Base-by-base conservation (phyloP, 352 stramenopile species). In the Peronosclerospora sorghi region DNA sequence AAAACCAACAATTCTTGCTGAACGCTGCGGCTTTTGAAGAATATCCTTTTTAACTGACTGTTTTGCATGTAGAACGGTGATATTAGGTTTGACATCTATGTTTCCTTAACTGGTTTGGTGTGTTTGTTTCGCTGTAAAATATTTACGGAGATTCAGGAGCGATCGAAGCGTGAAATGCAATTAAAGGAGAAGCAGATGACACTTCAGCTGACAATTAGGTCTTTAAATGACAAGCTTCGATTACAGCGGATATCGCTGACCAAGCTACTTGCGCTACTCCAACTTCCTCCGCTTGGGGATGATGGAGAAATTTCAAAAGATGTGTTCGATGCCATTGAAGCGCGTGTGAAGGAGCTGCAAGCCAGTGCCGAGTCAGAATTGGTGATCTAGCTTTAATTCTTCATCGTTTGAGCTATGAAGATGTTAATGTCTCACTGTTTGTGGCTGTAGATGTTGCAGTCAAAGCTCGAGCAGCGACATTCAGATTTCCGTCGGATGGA, bases 21-120 rank as follows among this genome's bases (percentile, higher is more conserved):
- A 86, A 87, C 30, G 77, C 75, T 8, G 76, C 73, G 4, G 73
- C 77, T 30, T 83, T 90, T 41, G 77, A 90, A 87, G 73, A 89
- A 85, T 84, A 85, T 87, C 73, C 68, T 82, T 73, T 64, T 40
- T 35, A 56, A 54, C 47, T 39, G 15, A 15, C 48, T 41, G 20
- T 34, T 29, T 57, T 60, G 30, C 30, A 34, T 63, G 32, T 42
- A 27, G n/a, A 17, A 8, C 9, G 19, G 4, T 43, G 19, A 24
- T 24, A 28, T 56, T 27, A 20, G 15, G 27, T 39, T 46, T 52
- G 49, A 48, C 13, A 40, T 21, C 8, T 32, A 26, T 37, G 45
- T 56, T 72, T 69, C 65, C 66, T 83, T 87, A 78, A 84, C 73
- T 51, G 20, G 42, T 35, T 30, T 26, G 42, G 45, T 18, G 60